Evolutionary conservation across 108 stramenopile species (phyloP), one percentile per base, ranked within the genome.

Genomic region (Licmophora abbreviata): DNA sequence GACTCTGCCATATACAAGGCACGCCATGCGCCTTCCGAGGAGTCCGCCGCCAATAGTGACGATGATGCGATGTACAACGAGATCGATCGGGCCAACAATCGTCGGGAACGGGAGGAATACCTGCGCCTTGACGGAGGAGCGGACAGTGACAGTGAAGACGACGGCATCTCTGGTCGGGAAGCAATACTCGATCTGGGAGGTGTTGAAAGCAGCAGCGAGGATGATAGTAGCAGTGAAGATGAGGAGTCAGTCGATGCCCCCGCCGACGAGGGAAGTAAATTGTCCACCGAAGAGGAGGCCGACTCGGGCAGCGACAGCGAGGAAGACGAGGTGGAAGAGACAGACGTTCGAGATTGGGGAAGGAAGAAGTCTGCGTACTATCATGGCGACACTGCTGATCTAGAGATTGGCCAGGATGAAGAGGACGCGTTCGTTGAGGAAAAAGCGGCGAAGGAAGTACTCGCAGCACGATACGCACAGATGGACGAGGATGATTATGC

Each of bases 381-480:
- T 56, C 63, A 79, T 30, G 97, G 88, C 31, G 97, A 97, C 52
- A 95, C 95, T 0, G 94, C 89, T 5, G 97, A 96, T 59, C 65
- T 97, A 23, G 97, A 96, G 59, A 87, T 95, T 60, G 94, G 93
- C 14, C 92, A 95, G 51, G 83, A 90, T 29, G 75, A 74, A 12
- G 77, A 78, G 44, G 79, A 85, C 63, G 89, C 88, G 15, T 70
- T 65, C 20, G 64, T 85, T 0, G 91, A 91, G 65, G 88, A 86
- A 52, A 85, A 86, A 58, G 89, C 77, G 10, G 92, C 77, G 9
- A 66, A 66, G 49, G 79, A 92, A 74, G 71, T 94, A n/a, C 71
- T 80, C 51, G 54, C 65, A 9, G 68, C 68, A 3, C 57, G 80
- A 27, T 81, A 84, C 38, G 61, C 82, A 30, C 81, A 80, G 34